Evolutionary conservation across 805 yeast genomes (phyloP).

Genomic region (Candida morakotiae): DNA sequence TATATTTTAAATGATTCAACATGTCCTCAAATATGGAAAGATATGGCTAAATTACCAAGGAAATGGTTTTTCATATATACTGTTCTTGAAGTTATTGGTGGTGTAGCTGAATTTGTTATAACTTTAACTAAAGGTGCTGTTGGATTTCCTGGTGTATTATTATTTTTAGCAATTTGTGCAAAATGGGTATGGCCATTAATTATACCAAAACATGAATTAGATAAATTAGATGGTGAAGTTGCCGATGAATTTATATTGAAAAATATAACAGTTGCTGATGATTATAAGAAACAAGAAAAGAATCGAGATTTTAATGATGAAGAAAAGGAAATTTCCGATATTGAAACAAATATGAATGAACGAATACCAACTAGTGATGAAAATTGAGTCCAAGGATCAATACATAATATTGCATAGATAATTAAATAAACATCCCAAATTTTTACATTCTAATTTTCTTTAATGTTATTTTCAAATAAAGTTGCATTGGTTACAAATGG

Average conservation of each 20-base stretch:
- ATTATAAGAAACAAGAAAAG: constrained; percentile 5
- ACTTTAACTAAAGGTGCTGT: constrained; percentile 87
- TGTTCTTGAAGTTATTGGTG: constrained; percentile 58
- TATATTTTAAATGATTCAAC: constrained; percentile 32
- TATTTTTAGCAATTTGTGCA: constrained; percentile 65
- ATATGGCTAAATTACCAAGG: constrained; percentile 23
- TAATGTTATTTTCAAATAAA: constrained; percentile 8
- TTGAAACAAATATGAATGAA: not conserved
- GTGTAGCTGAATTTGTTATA: constrained; percentile 78
- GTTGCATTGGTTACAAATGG: constrained; percentile 16
- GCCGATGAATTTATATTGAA: constrained; percentile 54
- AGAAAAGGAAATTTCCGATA: constrained; percentile 5
- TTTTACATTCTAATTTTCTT: not conserved
- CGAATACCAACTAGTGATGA: constrained; percentile 1
- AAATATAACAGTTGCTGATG: constrained; percentile 29
- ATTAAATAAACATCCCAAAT: no score
- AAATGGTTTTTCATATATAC: constrained; percentile 57
- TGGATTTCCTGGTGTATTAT: constrained; percentile 85
- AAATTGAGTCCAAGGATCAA: not conserved
- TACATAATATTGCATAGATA: not conserved
- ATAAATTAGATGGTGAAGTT: constrained; percentile 61
- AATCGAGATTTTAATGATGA: constrained; percentile 1
- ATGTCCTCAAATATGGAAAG: constrained; percentile 32
- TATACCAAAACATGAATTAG: constrained; percentile 59
- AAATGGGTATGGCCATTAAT: constrained; percentile 54